phyloP scores from a whole-genome alignment of 2,329 filamentous ascomycete species.

The Microsporum ferrugineum region DNA sequence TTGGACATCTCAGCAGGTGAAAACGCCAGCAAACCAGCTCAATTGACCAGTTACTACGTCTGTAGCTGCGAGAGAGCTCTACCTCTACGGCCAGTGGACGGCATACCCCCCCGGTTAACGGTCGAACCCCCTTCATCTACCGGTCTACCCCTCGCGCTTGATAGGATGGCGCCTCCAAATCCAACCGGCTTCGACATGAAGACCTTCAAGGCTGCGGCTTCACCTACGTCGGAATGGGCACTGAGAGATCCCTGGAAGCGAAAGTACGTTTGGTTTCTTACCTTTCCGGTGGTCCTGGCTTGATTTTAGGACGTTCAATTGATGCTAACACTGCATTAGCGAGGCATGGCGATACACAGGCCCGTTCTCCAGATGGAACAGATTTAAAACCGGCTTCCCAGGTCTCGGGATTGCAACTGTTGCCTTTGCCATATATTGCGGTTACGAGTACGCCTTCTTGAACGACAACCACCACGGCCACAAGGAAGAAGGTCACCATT shows the following conservation, averaged over 20 bases:
- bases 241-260: conserved; percentile 52
- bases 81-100: background rate
- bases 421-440: conserved; percentile 80
- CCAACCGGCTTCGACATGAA: conserved; percentile 87
- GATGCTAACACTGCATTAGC: conserved; percentile 39
- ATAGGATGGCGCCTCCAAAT: conserved; percentile 48
- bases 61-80: background rate
- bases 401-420: conserved; percentile 86
- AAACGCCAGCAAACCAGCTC: background rate
- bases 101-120: background rate
- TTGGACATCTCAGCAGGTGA: background rate
- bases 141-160: conserved; percentile 10
- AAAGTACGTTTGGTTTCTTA: conserved; percentile 37
- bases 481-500: background rate
- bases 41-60: background rate
- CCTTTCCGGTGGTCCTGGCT: background rate
- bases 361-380: conserved; percentile 75
- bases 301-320: conserved; percentile 5
- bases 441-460: conserved; percentile 79
- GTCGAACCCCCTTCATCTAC: background rate
- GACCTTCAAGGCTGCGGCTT: conserved; percentile 62
- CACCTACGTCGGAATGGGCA: conserved; percentile 40
- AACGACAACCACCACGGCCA: conserved; percentile 54
- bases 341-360: conserved; percentile 93
- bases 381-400: conserved; percentile 76